phyloP scores from a whole-genome alignment of 2,329 filamentous ascomycete species.

The Endoconidiophora polonica region DNA sequence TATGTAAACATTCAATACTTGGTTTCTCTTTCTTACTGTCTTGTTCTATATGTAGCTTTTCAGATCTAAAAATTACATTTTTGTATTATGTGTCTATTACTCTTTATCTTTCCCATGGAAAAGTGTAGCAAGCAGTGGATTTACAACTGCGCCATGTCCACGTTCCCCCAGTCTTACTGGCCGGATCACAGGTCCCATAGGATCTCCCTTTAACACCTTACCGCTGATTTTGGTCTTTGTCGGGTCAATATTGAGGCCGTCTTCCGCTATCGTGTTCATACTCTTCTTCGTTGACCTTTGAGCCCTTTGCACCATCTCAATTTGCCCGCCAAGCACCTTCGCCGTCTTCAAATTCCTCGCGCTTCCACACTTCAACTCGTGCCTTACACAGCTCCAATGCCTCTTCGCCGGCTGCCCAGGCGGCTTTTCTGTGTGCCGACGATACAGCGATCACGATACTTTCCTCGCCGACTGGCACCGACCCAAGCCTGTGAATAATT shows the following conservation, averaged over 20 bases:
- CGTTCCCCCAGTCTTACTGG: constrained; percentile 2
- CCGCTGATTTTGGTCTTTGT: background rate
- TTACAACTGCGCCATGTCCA: constrained; percentile 5
- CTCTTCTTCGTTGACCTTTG: constrained; percentile 23
- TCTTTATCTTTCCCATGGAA: background rate
- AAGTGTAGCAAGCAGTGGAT: background rate
- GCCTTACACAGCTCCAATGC: constrained; percentile 75
- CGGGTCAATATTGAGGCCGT: constrained; percentile 1
- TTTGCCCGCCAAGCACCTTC: constrained; percentile 81
- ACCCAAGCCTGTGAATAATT: constrained; percentile 70
- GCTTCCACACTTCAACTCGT: constrained; percentile 87
- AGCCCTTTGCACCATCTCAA: constrained; percentile 49
- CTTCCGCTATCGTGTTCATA: background rate
- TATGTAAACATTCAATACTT: background rate
- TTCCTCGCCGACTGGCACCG: constrained; percentile 80
- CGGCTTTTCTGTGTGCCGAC: constrained; percentile 63
- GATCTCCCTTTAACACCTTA: background rate
- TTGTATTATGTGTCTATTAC: background rate
- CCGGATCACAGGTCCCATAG: constrained; percentile 1
- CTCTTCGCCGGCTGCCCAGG: constrained; percentile 80
- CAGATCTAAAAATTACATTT: background rate
- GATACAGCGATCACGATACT: constrained; percentile 83
- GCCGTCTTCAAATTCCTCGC: constrained; percentile 67
- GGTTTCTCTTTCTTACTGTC: background rate
- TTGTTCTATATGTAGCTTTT: background rate